phyloP scores from a whole-genome alignment of 2,329 filamentous ascomycete species.

The Fonsecaea pedrosoi region DNA sequence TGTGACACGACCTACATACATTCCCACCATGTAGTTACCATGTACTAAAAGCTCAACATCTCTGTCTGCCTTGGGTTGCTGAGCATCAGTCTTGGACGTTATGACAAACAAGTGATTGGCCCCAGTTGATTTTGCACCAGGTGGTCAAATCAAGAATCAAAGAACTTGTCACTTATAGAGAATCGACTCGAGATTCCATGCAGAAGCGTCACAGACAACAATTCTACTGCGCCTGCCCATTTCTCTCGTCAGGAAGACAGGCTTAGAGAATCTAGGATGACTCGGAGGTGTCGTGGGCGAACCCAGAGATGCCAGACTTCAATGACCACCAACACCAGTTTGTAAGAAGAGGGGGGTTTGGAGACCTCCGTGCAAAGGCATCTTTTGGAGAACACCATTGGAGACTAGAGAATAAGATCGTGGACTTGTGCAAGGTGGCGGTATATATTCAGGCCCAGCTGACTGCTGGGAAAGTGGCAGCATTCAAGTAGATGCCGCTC shows the following conservation, averaged over 20 bases:
- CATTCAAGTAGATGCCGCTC: not conserved
- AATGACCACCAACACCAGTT: no score
- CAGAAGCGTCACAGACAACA: not conserved
- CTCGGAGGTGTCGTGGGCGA: no score
- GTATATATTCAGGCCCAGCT: constrained; percentile 1
- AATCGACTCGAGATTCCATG: not conserved
- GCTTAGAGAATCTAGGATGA: no score
- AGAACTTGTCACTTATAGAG: not conserved
- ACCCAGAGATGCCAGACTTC: no score
- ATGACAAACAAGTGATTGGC: not conserved
- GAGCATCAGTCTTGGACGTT: not conserved
- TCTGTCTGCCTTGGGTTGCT: not conserved
- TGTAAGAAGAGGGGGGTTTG: no score
- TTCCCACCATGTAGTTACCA: not conserved
- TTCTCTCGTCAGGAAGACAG: no score
- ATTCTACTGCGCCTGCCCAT: not conserved
- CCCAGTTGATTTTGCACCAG: not conserved
- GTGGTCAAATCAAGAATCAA: not conserved
- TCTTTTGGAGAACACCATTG: not conserved
- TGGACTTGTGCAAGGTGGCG: not conserved
- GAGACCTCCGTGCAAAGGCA: no score
- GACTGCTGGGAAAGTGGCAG: not conserved
- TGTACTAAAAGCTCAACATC: not conserved
- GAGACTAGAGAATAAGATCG: not conserved
- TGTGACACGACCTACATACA: not conserved